A percentile compares a stretch with the other conserved stretches of the same genome.
phyloP scores from a whole-genome alignment of 2,329 filamentous ascomycete species.

The Penicillium sp. region DNA sequence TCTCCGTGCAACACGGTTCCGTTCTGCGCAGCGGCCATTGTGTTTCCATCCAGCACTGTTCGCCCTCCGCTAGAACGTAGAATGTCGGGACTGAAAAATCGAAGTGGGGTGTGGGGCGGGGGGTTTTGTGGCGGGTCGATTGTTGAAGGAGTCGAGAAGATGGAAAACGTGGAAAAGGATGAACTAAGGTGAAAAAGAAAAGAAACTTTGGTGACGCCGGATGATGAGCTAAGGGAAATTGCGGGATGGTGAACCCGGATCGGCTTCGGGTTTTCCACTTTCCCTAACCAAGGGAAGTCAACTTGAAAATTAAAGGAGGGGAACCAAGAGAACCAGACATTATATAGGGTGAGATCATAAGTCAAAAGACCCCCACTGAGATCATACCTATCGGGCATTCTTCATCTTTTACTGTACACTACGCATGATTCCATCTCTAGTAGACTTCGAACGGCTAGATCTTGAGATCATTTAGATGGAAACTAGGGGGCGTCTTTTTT shows the following conservation, averaged over 20 bases:
- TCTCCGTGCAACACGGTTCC: slow-evolving; percentile 53
- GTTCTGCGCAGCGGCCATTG: slow-evolving; percentile 46
- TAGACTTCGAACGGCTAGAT: too few species aligned
- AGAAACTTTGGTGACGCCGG: slow-evolving; percentile 23
- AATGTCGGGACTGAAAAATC: not conserved
- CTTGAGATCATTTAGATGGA: too few species aligned
- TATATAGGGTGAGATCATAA: not conserved
- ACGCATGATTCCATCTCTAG: too few species aligned
- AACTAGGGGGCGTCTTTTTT: not conserved
- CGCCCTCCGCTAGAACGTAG: not conserved
- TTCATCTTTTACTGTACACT: too few species aligned
- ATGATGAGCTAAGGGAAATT: slow-evolving; percentile 40
- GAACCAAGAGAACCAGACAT: not conserved
- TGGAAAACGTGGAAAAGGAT: slow-evolving; percentile 3
- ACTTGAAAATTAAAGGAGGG: not conserved
- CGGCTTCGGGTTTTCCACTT: slow-evolving; percentile 12
- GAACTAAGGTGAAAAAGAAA: slow-evolving; percentile 12
- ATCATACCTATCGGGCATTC: not conserved
- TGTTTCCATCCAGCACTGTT: slow-evolving; percentile 37
- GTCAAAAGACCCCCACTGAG: not conserved
- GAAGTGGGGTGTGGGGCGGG: slow-evolving; percentile 6
- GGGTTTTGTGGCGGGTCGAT: slow-evolving; percentile 3
- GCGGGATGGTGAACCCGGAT: slow-evolving; percentile 29
- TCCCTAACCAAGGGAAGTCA: not conserved
- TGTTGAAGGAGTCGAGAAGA: not conserved